Evolutionary conservation across 345 rosid species (phyloP), one percentile per base, ranked within the genome.

Genomic region (Abelmoschus esculentus): DNA sequence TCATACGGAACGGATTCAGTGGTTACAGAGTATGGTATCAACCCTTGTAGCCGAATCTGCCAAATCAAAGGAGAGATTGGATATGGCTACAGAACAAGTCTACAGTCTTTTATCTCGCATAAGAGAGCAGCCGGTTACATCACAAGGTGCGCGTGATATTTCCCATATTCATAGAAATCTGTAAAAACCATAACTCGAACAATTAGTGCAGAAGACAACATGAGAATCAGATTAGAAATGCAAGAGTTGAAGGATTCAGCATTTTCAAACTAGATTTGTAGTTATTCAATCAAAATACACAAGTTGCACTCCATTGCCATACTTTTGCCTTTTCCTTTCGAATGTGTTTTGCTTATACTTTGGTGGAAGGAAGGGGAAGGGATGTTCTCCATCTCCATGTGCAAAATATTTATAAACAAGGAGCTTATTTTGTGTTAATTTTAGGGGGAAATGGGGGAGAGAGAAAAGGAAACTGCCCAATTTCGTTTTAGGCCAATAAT

Each of bases 31-130:
- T 73, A 76, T 89, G 87, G 92, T 88, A 29, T 87, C 97, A 2
- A 66, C 82, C 60, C 90, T 93, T 14, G 75, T 93, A 29, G 61
- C 86, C 0, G 98, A 93, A 81, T 83, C 98, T 14, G 77, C 86
- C 12, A 90, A 87, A 78, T 93, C 98, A 3, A 90, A 84, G 73
- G 97, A 90, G 73, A 85, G 98, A 79, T 70, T 93, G 57, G 95
- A 90, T 60, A 78, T 89, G 17, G 97, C 95, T 19, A 86, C 88
- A 0, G 96, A 91, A 61, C 87, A 91, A 73, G 85, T 92, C 42
- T 86, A 95, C 17, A 56, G 82, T 53, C 89, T 93, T 28, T 66
- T 91, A 49, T 83, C 97, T 28, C 97, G 89, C 58, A 74, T 93
- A 70, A 83, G 87, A 70, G 97, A 91, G 73, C 95, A 84, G 57